Percentiles rank a stretch among this genome's conserved stretches.
Conservation (phyloP, 345 rosid species). For the Camelina hispida region DNA sequence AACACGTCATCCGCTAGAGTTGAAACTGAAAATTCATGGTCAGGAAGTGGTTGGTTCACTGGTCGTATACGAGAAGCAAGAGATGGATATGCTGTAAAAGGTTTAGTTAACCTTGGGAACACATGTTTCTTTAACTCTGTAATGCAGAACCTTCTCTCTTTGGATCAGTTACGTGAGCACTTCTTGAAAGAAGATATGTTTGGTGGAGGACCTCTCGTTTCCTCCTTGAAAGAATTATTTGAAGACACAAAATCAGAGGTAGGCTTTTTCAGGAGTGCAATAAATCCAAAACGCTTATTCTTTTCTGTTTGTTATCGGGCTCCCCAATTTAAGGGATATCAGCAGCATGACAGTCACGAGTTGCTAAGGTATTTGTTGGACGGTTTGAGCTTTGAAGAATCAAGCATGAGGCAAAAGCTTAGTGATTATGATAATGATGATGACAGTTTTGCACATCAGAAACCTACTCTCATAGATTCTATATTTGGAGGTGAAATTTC, state of each 20-base stretch:
- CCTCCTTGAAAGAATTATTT: slow-evolving; percentile 70
- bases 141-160: slow-evolving; percentile 83
- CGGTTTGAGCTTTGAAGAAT: slow-evolving; percentile 75
- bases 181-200: slow-evolving; percentile 57
- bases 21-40: slow-evolving; percentile 62
- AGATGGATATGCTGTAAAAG: slow-evolving; percentile 64
- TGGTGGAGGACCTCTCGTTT: slow-evolving; percentile 56
- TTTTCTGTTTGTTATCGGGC: slow-evolving; percentile 69
- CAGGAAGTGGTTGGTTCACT: slow-evolving; percentile 59
- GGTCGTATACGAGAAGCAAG: slow-evolving; percentile 51
- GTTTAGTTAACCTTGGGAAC: slow-evolving; percentile 90
- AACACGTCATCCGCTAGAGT: slow-evolving; percentile 37
- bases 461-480: slow-evolving; percentile 67
- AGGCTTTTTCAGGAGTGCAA: slow-evolving; percentile 54
- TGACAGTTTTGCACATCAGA: slow-evolving; percentile 28
- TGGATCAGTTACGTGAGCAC: slow-evolving; percentile 61
- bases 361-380: slow-evolving; percentile 85
- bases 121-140: slow-evolving; percentile 95
- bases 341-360: slow-evolving; percentile 98
- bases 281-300: slow-evolving; percentile 73
- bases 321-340: slow-evolving; percentile 88
- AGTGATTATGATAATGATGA: slow-evolving; percentile 44
- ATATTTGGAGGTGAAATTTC: slow-evolving; percentile 86
- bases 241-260: slow-evolving; percentile 61
- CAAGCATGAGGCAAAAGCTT: slow-evolving; percentile 51